phyloP scores from a whole-genome alignment of 345 rosid species.

The Gossypium arboreum region DNA sequence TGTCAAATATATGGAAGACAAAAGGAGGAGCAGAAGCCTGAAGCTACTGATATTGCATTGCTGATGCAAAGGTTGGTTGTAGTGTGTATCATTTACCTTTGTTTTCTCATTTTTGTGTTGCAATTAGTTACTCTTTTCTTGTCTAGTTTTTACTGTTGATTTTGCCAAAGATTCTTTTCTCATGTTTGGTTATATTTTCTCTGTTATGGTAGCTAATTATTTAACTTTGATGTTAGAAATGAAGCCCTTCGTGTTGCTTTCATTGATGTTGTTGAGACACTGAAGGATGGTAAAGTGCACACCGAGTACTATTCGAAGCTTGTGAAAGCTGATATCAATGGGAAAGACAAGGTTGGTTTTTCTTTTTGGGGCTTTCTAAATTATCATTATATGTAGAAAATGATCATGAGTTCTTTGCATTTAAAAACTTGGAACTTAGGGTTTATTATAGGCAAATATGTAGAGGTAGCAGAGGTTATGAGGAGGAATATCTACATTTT shows the following conservation, averaged over 20 bases:
- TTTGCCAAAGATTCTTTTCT: background rate
- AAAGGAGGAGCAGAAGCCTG: slow-evolving; percentile 88
- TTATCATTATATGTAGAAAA: background rate
- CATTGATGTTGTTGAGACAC: slow-evolving; percentile 82
- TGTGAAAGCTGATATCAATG: slow-evolving; percentile 92
- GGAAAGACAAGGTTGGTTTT: slow-evolving; percentile 79
- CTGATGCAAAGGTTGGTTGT: slow-evolving; percentile 77
- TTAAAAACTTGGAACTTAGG: background rate
- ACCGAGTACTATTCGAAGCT: slow-evolving; percentile 85
- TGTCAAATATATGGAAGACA: slow-evolving; percentile 98
- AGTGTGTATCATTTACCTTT: slow-evolving; percentile 7
- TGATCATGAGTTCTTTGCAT: background rate
- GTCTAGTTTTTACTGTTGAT: background rate
- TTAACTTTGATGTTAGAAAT: slow-evolving; percentile 50
- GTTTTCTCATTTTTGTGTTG: background rate
- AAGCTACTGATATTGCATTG: slow-evolving; percentile 90
- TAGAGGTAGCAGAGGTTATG: background rate
- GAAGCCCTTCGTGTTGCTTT: slow-evolving; percentile 99
- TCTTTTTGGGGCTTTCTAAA: background rate
- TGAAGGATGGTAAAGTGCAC: slow-evolving; percentile 65
- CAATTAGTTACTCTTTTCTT: background rate
- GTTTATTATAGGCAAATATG: background rate
- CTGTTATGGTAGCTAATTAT: slow-evolving; percentile 18
- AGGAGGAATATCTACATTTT: background rate
- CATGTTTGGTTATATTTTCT: background rate